Conservation (phyloP, 129 eudicot species). For the Centaurea solstitialis region DNA sequence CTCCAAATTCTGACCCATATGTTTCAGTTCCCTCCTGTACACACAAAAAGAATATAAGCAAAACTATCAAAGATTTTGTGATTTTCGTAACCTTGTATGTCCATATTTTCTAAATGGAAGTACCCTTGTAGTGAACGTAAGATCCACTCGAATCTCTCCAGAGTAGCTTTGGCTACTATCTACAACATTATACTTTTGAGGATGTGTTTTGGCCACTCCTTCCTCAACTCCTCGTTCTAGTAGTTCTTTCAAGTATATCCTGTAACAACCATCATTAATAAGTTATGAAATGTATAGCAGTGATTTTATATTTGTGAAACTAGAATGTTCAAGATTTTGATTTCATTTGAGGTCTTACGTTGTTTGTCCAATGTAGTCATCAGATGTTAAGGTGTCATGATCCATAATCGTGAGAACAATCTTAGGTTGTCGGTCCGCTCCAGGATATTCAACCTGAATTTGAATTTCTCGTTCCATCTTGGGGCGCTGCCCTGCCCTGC, state of each 20-base stretch:
- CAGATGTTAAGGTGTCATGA: slow-evolving; percentile 67
- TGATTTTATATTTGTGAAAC: background rate
- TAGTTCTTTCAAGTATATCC: slow-evolving; percentile 75
- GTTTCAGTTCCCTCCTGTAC: slow-evolving; percentile 40
- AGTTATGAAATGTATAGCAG: background rate
- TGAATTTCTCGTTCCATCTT: slow-evolving; percentile 67
- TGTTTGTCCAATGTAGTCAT: slow-evolving; percentile 69
- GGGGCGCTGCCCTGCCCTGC: slow-evolving; percentile 62
- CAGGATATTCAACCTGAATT: slow-evolving; percentile 68
- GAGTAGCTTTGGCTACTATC: slow-evolving; percentile 40
- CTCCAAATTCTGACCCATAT: slow-evolving; percentile 47
- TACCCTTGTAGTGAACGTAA: slow-evolving; percentile 68
- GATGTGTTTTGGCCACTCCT: slow-evolving; percentile 50
- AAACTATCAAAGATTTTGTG: background rate
- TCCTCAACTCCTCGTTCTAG: slow-evolving; percentile 65
- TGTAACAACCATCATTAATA: slow-evolving; percentile 19
- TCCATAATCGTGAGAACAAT: slow-evolving; percentile 68
- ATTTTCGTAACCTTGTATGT: background rate
- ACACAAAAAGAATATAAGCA: background rate
- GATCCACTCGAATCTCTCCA: slow-evolving; percentile 72
- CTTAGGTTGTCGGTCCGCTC: slow-evolving; percentile 48
- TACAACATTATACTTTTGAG: slow-evolving; percentile 62
- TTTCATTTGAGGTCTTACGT: slow-evolving; percentile 43
- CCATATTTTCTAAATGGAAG: background rate
- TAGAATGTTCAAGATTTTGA: background rate